Evolutionary conservation across 768 basidiomycete genomes (phyloP).

Genomic region (Gelatoporia subvermispora): DNA sequence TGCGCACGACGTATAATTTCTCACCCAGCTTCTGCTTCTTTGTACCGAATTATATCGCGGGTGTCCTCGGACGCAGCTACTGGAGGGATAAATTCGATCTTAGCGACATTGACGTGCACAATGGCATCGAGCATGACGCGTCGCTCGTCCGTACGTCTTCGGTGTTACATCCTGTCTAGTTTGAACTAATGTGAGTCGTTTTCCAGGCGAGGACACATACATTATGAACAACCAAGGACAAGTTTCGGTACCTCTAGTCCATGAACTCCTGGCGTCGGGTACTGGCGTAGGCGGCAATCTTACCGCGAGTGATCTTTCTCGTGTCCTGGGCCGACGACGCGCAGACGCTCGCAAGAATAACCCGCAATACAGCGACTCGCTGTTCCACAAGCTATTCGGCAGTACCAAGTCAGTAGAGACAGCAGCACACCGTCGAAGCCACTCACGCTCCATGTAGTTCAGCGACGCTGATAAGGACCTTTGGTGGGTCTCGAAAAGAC

Average conservation of each 20-base stretch:
- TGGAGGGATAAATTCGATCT: slow-evolving; percentile 56
- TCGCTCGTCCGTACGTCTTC: slow-evolving; percentile 50
- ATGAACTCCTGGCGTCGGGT: slow-evolving; percentile 52
- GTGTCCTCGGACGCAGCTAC: slow-evolving; percentile 53
- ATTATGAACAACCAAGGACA: slow-evolving; percentile 49
- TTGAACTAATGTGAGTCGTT: background rate
- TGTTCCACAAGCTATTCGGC: slow-evolving; percentile 57
- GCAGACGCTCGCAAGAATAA: slow-evolving; percentile 50
- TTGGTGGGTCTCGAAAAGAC: slow-evolving; percentile 59
- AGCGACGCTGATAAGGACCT: slow-evolving; percentile 57
- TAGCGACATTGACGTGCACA: slow-evolving; percentile 65
- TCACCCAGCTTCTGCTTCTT: slow-evolving; percentile 61
- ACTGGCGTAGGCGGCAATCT: slow-evolving; percentile 48
- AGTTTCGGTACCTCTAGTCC: slow-evolving; percentile 40
- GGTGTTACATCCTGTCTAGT: background rate
- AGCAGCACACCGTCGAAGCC: too few relatives aligned
- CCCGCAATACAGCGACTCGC: slow-evolving; percentile 46
- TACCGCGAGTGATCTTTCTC: slow-evolving; percentile 56
- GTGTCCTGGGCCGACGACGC: slow-evolving; percentile 54
- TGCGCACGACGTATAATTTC: slow-evolving; percentile 66
- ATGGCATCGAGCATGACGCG: slow-evolving; percentile 70
- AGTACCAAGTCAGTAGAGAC: slow-evolving; percentile 52
- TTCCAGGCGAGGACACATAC: slow-evolving; percentile 48
- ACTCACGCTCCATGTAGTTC: slow-evolving; percentile 35
- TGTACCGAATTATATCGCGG: slow-evolving; percentile 58